Percentiles rank a stretch among this genome's conserved stretches.
Evolutionary conservation across 2,329 filamentous ascomycete species (phyloP).

Genomic region (Pyrenochaeta sp.): DNA sequence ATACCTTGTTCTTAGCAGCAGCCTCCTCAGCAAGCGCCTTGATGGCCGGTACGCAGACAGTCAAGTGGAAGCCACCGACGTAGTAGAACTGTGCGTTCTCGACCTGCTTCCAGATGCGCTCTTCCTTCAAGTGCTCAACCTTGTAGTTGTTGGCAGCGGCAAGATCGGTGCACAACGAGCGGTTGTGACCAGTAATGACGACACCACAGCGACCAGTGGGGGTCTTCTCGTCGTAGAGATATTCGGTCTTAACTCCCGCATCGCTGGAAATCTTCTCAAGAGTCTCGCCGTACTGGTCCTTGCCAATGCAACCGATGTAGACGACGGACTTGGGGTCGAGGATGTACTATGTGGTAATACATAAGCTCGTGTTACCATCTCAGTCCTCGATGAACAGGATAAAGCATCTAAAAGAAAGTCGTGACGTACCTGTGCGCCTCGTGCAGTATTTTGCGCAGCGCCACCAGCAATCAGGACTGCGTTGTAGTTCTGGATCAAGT

Average conservation of each 20-base stretch:
- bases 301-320: slow-evolving; percentile 92
- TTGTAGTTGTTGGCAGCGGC: slow-evolving; percentile 98
- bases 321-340: slow-evolving; percentile 88
- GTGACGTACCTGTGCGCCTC: slow-evolving; percentile 76
- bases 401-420: neutral
- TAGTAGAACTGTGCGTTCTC: slow-evolving; percentile 90
- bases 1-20: slow-evolving; percentile 83
- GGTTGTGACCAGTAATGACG: slow-evolving; percentile 95
- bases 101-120: slow-evolving; percentile 90
- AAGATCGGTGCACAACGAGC: slow-evolving; percentile 92
- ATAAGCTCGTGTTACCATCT: neutral
- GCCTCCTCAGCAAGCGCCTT: slow-evolving; percentile 91
- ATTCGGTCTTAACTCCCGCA: slow-evolving; percentile 91
- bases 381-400: too few species aligned
- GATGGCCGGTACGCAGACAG: slow-evolving; percentile 90
- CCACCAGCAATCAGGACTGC: slow-evolving; percentile 96
- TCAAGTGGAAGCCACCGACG: slow-evolving; percentile 96
- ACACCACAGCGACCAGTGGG: slow-evolving; percentile 95
- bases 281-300: slow-evolving; percentile 94
- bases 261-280: slow-evolving; percentile 85
- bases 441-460: slow-evolving; percentile 96
- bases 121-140: slow-evolving; percentile 88
- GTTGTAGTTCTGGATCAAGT: slow-evolving; percentile 89
- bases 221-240: slow-evolving; percentile 84
- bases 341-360: slow-evolving; percentile 71